Conservation (phyloP, 2,329 filamentous ascomycete species). For the Pseudogymnoascus sp. region DNA sequence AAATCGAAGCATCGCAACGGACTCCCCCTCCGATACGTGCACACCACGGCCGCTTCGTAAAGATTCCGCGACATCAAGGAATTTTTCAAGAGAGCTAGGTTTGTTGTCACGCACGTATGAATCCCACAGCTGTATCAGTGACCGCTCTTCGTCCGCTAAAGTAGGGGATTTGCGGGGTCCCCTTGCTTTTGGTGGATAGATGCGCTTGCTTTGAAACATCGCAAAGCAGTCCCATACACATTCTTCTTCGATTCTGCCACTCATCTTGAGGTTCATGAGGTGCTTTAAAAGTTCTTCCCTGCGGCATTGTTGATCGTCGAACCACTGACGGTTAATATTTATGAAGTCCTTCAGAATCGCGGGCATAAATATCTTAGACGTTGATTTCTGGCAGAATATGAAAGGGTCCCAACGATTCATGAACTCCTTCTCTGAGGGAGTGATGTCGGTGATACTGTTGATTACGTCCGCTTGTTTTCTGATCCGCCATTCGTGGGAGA, state of each 20-base stretch:
- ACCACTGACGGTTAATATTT: constrained; percentile 20
- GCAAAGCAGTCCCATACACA: constrained; percentile 12
- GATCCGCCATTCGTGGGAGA: constrained; percentile 24
- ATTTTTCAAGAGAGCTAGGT: not conserved
- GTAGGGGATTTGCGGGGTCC: not conserved
- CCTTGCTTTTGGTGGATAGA: not conserved
- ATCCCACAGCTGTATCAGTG: not conserved
- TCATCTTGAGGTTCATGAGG: constrained; percentile 16
- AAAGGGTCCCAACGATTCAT: constrained; percentile 25
- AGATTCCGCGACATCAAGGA: not conserved
- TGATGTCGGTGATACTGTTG: constrained; percentile 23
- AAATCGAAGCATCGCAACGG: not conserved
- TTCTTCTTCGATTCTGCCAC: constrained; percentile 14
- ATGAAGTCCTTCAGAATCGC: constrained; percentile 19
- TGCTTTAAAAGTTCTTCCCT: constrained; percentile 19
- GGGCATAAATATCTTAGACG: constrained; percentile 16
- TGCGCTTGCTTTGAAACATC: not conserved
- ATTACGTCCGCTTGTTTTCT: constrained; percentile 24
- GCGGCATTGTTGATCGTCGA: constrained; percentile 16
- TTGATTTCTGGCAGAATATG: constrained; percentile 17
- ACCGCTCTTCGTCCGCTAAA: not conserved
- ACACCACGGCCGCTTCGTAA: not conserved
- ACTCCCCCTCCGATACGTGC: not conserved
- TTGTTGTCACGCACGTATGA: not conserved
- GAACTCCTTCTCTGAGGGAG: constrained; percentile 25